Percentiles rank a stretch among this genome's conserved stretches.
Evolutionary conservation across 306 rosid species (phyloP).

Genomic region (Castanopsis chinensis): DNA sequence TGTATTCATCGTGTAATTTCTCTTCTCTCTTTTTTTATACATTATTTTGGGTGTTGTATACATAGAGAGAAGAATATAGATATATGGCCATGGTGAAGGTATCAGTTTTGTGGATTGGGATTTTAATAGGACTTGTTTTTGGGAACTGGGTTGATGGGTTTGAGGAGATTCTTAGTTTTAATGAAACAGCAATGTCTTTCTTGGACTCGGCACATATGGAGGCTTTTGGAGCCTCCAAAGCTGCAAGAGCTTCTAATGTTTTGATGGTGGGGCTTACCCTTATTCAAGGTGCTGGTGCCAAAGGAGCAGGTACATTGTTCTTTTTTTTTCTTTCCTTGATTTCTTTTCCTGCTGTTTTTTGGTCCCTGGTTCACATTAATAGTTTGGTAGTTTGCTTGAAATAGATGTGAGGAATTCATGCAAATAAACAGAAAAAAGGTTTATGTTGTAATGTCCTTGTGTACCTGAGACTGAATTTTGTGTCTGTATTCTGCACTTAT

Average conservation of each 20-base stretch:
- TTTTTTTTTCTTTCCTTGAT: neutral
- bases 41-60: slow-evolving; percentile 6
- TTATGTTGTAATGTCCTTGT: neutral
- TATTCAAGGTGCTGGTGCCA: slow-evolving; percentile 64
- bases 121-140: slow-evolving; percentile 36
- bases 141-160: slow-evolving; percentile 53
- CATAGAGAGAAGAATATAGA: slow-evolving; percentile 7
- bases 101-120: slow-evolving; percentile 39
- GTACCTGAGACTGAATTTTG: neutral
- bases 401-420: neutral
- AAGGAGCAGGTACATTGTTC: slow-evolving; percentile 70
- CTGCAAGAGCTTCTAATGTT: slow-evolving; percentile 1
- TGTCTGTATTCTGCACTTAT: neutral
- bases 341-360: neutral
- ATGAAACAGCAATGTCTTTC: slow-evolving; percentile 61
- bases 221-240: slow-evolving; percentile 44
- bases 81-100: slow-evolving; percentile 37
- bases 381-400: neutral
- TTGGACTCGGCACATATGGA: slow-evolving; percentile 39
- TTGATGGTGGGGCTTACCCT: slow-evolving; percentile 80
- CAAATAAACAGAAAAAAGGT: neutral
- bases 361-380: neutral
- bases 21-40: neutral
- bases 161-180: slow-evolving; percentile 27
- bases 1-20: neutral